Evolutionary conservation across 1,284 basidiomycete species (phyloP).

Genomic region (Pyrrhoderma noxium): DNA sequence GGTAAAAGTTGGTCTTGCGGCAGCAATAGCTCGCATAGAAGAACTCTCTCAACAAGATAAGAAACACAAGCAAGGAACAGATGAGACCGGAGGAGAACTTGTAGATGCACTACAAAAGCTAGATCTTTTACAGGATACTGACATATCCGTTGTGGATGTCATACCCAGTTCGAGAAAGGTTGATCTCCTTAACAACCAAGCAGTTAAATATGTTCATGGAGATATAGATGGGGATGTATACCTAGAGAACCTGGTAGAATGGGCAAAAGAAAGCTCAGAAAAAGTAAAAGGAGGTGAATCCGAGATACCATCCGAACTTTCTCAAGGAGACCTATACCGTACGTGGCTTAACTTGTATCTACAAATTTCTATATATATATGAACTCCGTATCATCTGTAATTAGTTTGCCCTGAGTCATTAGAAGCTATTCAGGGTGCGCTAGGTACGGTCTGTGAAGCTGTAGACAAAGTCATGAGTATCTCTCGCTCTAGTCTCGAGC

Average conservation of each 20-base stretch:
- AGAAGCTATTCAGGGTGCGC: conserved; percentile 67
- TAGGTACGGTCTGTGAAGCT: conserved; percentile 79
- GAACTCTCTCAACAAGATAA: conserved; percentile 22
- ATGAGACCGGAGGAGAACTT: conserved; percentile 33
- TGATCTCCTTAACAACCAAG: conserved; percentile 51
- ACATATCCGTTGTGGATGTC: conserved; percentile 31
- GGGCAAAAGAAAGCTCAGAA: conserved; percentile 58
- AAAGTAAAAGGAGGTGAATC: conserved; percentile 59
- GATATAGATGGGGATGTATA: conserved; percentile 63
- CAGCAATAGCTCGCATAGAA: conserved; percentile 69
- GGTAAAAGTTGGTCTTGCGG: conserved; percentile 71
- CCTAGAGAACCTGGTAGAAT: conserved; percentile 50
- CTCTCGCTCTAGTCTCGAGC: conserved; percentile 11
- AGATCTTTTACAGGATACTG: conserved; percentile 10
- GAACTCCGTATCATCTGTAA: conserved; percentile 1
- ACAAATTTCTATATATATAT: conserved; percentile 18
- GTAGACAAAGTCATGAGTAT: conserved; percentile 56
- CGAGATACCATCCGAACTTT: conserved; percentile 71
- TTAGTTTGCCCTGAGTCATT: conserved; percentile 66
- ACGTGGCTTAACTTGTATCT: conserved; percentile 58
- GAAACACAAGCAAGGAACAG: background rate
- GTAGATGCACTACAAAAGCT: conserved; percentile 42
- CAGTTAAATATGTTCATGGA: conserved; percentile 69
- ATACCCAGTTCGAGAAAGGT: conserved; percentile 46
- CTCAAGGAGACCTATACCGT: conserved; percentile 85